Base-by-base conservation (phyloP, 202 grass and related monocot genomes). In the Hordeum pubiflorum region DNA sequence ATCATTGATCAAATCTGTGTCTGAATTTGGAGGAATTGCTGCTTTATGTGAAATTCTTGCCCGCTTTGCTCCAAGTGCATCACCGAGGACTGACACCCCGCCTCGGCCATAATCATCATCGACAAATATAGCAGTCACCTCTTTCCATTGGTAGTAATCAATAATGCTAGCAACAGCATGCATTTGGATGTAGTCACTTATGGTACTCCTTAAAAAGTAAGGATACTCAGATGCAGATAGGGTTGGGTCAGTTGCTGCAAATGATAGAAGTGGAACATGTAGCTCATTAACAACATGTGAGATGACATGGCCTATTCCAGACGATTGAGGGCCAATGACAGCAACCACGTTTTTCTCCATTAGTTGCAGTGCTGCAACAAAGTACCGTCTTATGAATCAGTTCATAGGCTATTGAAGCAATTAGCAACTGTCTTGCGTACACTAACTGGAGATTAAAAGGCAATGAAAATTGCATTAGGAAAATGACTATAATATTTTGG, bases 181-280 rank as follows among this genome's bases (percentile, higher is more conserved):
- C 95, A 97, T 97, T 76, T 97, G 92, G 85, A 94, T 93, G 27
- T 84, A 87, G 82, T 97, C 95, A 70, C 88, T 94, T 54, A 81
- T 79, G 60, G 88, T 86, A 38, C 76, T 85, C 73, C 95, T 86
- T 75, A 97, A 56, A 78, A 97, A 97, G 79, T 94, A 97, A 62
- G 95, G 88, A 76, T 86, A 94, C 76, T 97, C 95, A 4, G 84
- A 84, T 75, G 90, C 79, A 22, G 95, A 88, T 29, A 97, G 84
- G 52, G 84, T 88, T 75, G 95, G 95, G 69, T 97, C 95, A 0
- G 95, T 94, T 12, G 92, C 95, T 57, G 86, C 81, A 29, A 94
- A 97, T 65, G 95, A 97, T 67, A 97, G 72, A 63, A 97, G 82
- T 32, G 95, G 95, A 46, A 97, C 79, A 39, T 97, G 95, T 52